Evolutionary conservation across 2,329 filamentous ascomycete genomes (phyloP).

Genomic region (Neurospora sp.): DNA sequence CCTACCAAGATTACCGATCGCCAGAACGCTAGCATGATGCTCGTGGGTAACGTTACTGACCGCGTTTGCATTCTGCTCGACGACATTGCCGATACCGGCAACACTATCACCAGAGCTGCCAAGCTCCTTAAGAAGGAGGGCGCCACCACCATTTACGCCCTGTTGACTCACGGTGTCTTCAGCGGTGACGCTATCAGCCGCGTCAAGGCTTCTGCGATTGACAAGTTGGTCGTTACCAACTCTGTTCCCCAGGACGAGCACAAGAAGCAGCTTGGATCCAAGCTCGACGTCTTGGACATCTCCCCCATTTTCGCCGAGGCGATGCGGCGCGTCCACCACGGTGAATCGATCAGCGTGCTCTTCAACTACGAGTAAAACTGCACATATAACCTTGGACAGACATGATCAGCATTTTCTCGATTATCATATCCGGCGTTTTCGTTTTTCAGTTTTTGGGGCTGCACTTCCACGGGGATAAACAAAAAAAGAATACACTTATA

Average conservation of each 20-base stretch:
- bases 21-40: slow-evolving; percentile 75
- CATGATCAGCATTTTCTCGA: slow-evolving; percentile 11
- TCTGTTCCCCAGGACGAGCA: slow-evolving; percentile 86
- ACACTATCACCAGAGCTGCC: slow-evolving; percentile 91
- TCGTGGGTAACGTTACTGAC: slow-evolving; percentile 64
- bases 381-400: slow-evolving; percentile 3
- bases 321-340: slow-evolving; percentile 91
- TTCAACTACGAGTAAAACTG: slow-evolving; percentile 65
- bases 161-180: slow-evolving; percentile 90
- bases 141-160: slow-evolving; percentile 80
- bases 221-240: slow-evolving; percentile 93
- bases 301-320: slow-evolving; percentile 90
- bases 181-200: slow-evolving; percentile 90
- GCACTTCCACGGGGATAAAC: background rate
- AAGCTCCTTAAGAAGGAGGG: slow-evolving; percentile 96
- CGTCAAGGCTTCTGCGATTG: slow-evolving; percentile 85
- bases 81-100: slow-evolving; percentile 89
- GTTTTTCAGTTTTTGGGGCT: slow-evolving; percentile 4
- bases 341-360: slow-evolving; percentile 92
- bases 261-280: slow-evolving; percentile 61
- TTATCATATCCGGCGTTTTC: slow-evolving; percentile 11
- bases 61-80: slow-evolving; percentile 82
- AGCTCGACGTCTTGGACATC: slow-evolving; percentile 86
- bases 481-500: background rate
- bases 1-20: slow-evolving; percentile 66